These are phyloP conservation scores for Nectriaceae sp. DNA, from an alignment of 2,329 filamentous ascomycete genomes.

Conservation along the genomic window DNA sequence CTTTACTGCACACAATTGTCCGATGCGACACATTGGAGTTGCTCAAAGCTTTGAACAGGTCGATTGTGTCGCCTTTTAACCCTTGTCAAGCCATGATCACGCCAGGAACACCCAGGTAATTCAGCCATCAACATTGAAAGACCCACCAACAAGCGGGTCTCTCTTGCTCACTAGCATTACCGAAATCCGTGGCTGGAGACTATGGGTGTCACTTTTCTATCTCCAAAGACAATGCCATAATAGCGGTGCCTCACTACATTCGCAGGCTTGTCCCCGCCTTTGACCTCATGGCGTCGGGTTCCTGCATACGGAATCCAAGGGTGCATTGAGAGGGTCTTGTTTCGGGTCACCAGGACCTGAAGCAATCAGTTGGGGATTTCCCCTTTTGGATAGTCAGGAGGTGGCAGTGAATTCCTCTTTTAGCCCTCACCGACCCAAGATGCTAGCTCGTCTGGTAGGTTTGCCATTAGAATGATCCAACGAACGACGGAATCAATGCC, in stretches of 20 bases:
- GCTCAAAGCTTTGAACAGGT: background rate
- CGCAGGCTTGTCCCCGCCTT: too few species aligned
- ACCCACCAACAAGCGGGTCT: background rate
- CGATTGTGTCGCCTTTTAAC: background rate
- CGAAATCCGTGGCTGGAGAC: slow-evolving; percentile 1
- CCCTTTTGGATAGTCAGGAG: slow-evolving; percentile 1
- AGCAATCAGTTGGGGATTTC: slow-evolving; percentile 1
- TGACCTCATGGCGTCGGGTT: too few species aligned
- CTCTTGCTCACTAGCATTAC: background rate
- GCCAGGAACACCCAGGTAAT: background rate
- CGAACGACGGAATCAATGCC: too few species aligned
- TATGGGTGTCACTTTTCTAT: too few species aligned
- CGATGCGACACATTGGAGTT: slow-evolving; percentile 1
- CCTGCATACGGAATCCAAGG: too few species aligned
- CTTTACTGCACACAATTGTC: slow-evolving; percentile 16
- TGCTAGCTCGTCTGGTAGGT: too few species aligned
- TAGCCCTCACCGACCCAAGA: too few species aligned
- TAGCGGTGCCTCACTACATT: too few species aligned
- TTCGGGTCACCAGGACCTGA: slow-evolving; percentile 3
- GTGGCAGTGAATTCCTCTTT: slow-evolving; percentile 1
- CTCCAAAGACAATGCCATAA: too few species aligned
- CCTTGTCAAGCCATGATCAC: background rate
- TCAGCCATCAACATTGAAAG: background rate
- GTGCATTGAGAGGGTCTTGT: too few species aligned
- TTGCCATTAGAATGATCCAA: too few species aligned